Evolutionary conservation across 345 rosid genomes (phyloP).

Genomic region (Aquilaria sinensis): DNA sequence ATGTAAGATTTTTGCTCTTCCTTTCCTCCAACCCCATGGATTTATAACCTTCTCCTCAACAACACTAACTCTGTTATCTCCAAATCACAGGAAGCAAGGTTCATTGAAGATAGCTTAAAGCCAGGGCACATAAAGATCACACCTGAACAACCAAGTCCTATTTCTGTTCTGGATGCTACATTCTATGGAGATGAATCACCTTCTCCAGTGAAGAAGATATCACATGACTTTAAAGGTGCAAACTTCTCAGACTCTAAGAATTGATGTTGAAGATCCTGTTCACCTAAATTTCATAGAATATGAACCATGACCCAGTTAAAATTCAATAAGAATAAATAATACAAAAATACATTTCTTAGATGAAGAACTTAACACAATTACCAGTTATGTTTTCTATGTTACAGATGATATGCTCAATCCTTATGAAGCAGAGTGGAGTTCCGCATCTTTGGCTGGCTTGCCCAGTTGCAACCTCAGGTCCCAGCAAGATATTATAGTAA

Average conservation of each 20-base stretch:
- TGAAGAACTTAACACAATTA: no score
- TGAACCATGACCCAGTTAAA: not conserved
- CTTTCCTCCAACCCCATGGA: slow-evolving; percentile 15
- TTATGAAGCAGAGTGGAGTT: slow-evolving; percentile 42
- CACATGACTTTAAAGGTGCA: slow-evolving; percentile 60
- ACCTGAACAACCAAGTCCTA: slow-evolving; percentile 86
- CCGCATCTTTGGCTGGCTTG: slow-evolving; percentile 15
- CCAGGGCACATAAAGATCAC: slow-evolving; percentile 33
- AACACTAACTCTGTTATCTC: slow-evolving; percentile 21
- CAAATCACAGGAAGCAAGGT: slow-evolving; percentile 47
- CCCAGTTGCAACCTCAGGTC: slow-evolving; percentile 27
- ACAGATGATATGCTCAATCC: slow-evolving; percentile 47
- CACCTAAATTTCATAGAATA: not conserved
- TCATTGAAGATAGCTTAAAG: slow-evolving; percentile 21
- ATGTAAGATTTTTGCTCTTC: slow-evolving; percentile 23
- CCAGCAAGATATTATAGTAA: slow-evolving; percentile 21
- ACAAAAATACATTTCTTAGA: no score
- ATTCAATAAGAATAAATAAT: not conserved
- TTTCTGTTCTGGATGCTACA: slow-evolving; percentile 86
- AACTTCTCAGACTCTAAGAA: slow-evolving; percentile 9
- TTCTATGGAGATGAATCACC: slow-evolving; percentile 71
- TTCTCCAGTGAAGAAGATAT: slow-evolving; percentile 73
- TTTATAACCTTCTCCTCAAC: slow-evolving; percentile 8
- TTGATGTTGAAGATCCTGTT: slow-evolving; percentile 5
- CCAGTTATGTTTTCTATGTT: slow-evolving; percentile 8